These are phyloP conservation scores for Kwoniella bestiolae DNA, from an alignment of 768 basidiomycete genomes.

Conservation along the genomic window DNA sequence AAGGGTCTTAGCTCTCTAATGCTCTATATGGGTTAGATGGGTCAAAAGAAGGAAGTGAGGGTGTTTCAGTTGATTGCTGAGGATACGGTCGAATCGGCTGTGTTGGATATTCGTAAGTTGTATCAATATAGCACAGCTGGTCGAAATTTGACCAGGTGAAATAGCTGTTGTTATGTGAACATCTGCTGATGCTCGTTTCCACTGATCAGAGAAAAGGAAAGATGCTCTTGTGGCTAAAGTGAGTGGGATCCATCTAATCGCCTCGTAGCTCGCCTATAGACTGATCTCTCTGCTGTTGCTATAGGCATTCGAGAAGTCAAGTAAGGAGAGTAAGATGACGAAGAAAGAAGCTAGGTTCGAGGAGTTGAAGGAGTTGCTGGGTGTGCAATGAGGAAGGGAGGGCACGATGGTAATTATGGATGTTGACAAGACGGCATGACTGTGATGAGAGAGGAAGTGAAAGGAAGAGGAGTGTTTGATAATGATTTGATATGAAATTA, in stretches of 20 bases:
- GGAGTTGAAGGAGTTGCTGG: slow-evolving; percentile 61
- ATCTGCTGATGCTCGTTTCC: neutral
- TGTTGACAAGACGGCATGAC: neutral
- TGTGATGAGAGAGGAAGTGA: neutral
- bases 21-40: slow-evolving; percentile 64
- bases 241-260: slow-evolving; percentile 1
- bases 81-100: slow-evolving; percentile 84
- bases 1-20: neutral
- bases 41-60: slow-evolving; percentile 79
- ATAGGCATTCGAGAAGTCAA: slow-evolving; percentile 82
- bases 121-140: too few relatives aligned
- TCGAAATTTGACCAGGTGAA: too few relatives aligned
- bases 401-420: neutral
- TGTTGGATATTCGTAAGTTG: slow-evolving; percentile 70
- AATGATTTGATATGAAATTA: neutral
- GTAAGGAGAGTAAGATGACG: slow-evolving; percentile 72
- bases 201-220: slow-evolving; percentile 67
- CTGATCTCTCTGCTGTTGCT: neutral
- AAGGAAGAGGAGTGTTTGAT: too few relatives aligned
- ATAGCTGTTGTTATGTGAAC: too few relatives aligned
- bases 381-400: slow-evolving; percentile 20
- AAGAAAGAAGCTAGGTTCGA: slow-evolving; percentile 80
- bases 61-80: slow-evolving; percentile 91
- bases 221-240: slow-evolving; percentile 78
- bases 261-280: neutral